Evolutionary conservation across 805 yeast species (phyloP).

Genomic region (Candida chauliodis): DNA sequence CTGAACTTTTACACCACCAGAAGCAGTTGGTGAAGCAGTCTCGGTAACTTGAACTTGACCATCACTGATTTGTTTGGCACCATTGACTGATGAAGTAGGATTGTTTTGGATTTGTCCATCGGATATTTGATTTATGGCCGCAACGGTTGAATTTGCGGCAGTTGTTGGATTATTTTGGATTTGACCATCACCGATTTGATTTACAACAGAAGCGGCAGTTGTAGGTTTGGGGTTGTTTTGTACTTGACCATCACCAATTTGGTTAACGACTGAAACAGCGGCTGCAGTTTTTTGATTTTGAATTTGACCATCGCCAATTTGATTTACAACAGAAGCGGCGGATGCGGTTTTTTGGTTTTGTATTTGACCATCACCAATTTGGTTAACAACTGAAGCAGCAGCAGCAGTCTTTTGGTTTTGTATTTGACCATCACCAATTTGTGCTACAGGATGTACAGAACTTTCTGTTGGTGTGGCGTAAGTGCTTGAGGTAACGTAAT

Average conservation of each 20-base stretch:
- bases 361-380: conserved; percentile 43
- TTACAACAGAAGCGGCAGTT: conserved; percentile 21
- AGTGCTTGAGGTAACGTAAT: conserved; percentile 42
- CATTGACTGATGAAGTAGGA: conserved; percentile 21
- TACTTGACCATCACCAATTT: conserved; percentile 46
- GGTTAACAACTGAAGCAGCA: conserved; percentile 28
- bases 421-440: conserved; percentile 47
- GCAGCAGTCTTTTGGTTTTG: conserved; percentile 34
- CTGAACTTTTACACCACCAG: conserved; percentile 24
- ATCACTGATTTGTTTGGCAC: conserved; percentile 29
- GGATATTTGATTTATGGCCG: conserved; percentile 25
- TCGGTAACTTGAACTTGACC: conserved; percentile 22
- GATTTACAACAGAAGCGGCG: conserved; percentile 26
- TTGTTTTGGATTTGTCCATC: conserved; percentile 30
- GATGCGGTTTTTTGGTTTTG: conserved; percentile 34
- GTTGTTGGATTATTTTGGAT: conserved; percentile 31
- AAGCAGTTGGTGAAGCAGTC: conserved; percentile 15
- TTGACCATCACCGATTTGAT: conserved; percentile 48
- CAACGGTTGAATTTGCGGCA: conserved; percentile 3
- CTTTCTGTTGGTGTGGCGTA: conserved; percentile 32
- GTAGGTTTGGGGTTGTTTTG: conserved; percentile 30
- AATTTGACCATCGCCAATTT: conserved; percentile 43
- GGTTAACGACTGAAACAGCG: conserved; percentile 27
- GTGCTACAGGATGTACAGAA: conserved; percentile 28
- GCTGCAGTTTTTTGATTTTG: conserved; percentile 38